These are phyloP conservation scores for Rhododendron griersonianum DNA, from an alignment of 148 eudicot species.

Conservation along the genomic window DNA sequence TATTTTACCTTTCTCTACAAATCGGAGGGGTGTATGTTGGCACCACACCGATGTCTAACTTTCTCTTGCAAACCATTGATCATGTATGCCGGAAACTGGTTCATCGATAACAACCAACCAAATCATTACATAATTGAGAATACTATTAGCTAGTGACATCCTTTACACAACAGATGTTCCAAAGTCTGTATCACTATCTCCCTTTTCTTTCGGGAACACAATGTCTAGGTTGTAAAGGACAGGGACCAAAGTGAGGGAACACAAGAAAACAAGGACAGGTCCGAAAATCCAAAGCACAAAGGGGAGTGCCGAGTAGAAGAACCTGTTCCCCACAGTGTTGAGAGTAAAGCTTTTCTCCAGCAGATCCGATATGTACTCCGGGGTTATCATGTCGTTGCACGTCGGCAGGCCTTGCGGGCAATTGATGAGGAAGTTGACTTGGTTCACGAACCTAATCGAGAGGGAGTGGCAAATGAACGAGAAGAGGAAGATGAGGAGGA, in stretches of 20 bases:
- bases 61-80: background rate
- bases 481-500: slow-evolving; percentile 66
- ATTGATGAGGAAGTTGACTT: slow-evolving; percentile 73
- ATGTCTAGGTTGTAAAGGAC: slow-evolving; percentile 55
- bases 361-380: slow-evolving; percentile 42
- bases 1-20: no score
- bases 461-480: slow-evolving; percentile 80
- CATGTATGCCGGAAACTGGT: background rate
- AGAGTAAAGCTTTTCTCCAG: slow-evolving; percentile 48
- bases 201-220: slow-evolving; percentile 15
- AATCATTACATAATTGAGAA: background rate
- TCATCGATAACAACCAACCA: background rate
- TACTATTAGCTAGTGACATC: background rate
- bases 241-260: slow-evolving; percentile 45
- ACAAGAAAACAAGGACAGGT: slow-evolving; percentile 58
- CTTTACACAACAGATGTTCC: slow-evolving; percentile 11
- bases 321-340: slow-evolving; percentile 50
- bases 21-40: no score
- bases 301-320: slow-evolving; percentile 52
- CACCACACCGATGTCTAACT: background rate
- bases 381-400: slow-evolving; percentile 9
- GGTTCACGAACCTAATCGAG: slow-evolving; percentile 81
- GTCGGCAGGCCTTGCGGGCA: slow-evolving; percentile 39
- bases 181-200: background rate
- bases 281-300: slow-evolving; percentile 70